phyloP scores from a whole-genome alignment of 2,329 filamentous ascomycete species.

The Pseudocercospora ulei region DNA sequence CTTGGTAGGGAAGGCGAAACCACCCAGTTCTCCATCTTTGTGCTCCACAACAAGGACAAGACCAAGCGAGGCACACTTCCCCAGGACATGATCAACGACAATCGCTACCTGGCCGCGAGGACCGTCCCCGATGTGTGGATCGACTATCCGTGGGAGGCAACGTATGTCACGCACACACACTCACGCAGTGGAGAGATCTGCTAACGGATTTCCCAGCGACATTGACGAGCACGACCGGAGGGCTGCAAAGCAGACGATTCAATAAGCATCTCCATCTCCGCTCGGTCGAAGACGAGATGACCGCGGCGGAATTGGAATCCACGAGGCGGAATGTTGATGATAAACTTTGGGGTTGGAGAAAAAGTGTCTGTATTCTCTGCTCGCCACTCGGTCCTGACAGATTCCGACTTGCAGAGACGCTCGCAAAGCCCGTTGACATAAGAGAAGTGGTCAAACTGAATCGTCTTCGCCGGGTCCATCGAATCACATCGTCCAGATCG shows the following conservation, averaged over 20 bases:
- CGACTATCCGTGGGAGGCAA: constrained; percentile 97
- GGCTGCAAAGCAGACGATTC: constrained; percentile 40
- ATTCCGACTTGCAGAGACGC: too few species aligned
- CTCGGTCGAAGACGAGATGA: neutral
- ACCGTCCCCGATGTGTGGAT: constrained; percentile 96
- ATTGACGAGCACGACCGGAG: constrained; percentile 82
- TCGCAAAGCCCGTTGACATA: too few species aligned
- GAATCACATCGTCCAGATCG: too few species aligned
- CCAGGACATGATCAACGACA: constrained; percentile 60
- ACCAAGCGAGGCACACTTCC: constrained; percentile 82
- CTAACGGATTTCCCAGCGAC: constrained; percentile 46
- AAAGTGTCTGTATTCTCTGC: too few species aligned
- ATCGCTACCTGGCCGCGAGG: constrained; percentile 71
- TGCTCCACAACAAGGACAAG: constrained; percentile 98
- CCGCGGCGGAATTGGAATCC: too few species aligned
- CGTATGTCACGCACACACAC: constrained; percentile 32
- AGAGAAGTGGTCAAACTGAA: too few species aligned
- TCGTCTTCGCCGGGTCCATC: too few species aligned
- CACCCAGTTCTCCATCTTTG: constrained; percentile 90
- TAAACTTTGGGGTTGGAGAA: too few species aligned
- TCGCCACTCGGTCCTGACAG: too few species aligned
- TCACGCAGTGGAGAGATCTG: too few species aligned
- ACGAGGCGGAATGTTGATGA: too few species aligned
- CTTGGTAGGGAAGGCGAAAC: constrained; percentile 49
- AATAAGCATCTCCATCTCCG: too few species aligned